These are phyloP conservation scores for Cercospora beticola DNA, from an alignment of 2,329 filamentous ascomycete genomes.

Conservation along the genomic window DNA sequence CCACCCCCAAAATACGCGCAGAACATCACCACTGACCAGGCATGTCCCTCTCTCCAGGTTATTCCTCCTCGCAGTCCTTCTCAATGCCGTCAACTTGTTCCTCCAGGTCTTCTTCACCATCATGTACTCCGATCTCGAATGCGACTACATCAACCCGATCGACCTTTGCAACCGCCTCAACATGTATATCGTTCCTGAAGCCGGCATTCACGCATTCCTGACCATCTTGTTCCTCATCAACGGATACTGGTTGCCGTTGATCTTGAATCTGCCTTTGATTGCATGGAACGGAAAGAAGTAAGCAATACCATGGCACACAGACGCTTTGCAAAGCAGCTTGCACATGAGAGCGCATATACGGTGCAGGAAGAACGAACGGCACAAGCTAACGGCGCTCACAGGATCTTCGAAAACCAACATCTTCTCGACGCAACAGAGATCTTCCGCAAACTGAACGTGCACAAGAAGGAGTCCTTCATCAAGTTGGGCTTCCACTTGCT, in stretches of 20 bases:
- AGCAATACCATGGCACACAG: conserved; percentile 40
- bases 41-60: conserved; percentile 56
- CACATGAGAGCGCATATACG: neutral
- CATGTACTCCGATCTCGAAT: conserved; percentile 99
- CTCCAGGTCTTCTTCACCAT: conserved; percentile 99
- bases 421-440: conserved; percentile 97
- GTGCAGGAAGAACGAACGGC: neutral
- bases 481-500: conserved; percentile 98
- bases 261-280: conserved; percentile 88
- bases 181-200: conserved; percentile 98
- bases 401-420: conserved; percentile 96
- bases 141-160: conserved; percentile 99
- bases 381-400: conserved; percentile 47
- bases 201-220: conserved; percentile 92
- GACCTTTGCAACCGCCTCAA: conserved; percentile 99
- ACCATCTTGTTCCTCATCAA: conserved; percentile 97
- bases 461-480: conserved; percentile 99
- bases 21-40: conserved; percentile 10
- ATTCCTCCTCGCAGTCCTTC: conserved; percentile 94
- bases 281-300: conserved; percentile 98
- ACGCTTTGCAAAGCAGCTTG: neutral
- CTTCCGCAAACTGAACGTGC: conserved; percentile 97
- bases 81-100: conserved; percentile 99
- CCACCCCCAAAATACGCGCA: conserved; percentile 7
- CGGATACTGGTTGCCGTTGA: conserved; percentile 92